A percentile compares a stretch with the other conserved stretches of the same genome.
Evolutionary conservation across 345 rosid species (phyloP).

Genomic region (Psidium friedrichsthalianum): DNA sequence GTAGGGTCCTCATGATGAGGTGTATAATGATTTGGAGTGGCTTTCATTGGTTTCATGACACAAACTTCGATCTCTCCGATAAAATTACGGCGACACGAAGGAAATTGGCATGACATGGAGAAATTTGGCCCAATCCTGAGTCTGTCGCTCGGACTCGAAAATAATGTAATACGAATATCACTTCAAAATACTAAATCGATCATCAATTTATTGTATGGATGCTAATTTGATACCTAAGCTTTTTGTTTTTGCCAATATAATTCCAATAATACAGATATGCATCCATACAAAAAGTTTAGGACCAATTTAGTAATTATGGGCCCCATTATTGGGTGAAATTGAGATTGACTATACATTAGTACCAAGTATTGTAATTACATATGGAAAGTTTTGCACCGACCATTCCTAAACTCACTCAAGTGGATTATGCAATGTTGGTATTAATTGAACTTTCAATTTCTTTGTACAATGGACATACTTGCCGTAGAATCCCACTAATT

Average conservation of each 20-base stretch:
- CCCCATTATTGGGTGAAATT: neutral
- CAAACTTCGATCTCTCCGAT: neutral
- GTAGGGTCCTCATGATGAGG: neutral
- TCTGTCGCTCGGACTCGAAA: accelerated
- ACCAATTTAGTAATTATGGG: no score
- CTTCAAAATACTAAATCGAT: neutral
- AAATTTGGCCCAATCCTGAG: neutral
- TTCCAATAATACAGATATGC: no score
- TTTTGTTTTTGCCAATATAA: neutral
- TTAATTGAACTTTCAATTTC: neutral
- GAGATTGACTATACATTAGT: neutral
- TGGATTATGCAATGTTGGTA: neutral
- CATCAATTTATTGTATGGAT: neutral
- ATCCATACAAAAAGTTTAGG: no score
- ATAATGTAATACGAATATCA: neutral
- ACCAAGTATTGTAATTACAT: no score
- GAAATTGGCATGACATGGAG: neutral
- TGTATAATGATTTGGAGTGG: neutral
- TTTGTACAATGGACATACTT: neutral
- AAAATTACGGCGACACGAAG: neutral
- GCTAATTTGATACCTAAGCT: neutral
- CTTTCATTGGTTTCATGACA: neutral
- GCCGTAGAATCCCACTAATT: neutral
- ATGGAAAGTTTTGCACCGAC: no score
- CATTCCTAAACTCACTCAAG: neutral